These are phyloP conservation scores for Yamadazyma epiphylla DNA, from an alignment of 1,139 yeast genomes.

Conservation along the genomic window DNA sequence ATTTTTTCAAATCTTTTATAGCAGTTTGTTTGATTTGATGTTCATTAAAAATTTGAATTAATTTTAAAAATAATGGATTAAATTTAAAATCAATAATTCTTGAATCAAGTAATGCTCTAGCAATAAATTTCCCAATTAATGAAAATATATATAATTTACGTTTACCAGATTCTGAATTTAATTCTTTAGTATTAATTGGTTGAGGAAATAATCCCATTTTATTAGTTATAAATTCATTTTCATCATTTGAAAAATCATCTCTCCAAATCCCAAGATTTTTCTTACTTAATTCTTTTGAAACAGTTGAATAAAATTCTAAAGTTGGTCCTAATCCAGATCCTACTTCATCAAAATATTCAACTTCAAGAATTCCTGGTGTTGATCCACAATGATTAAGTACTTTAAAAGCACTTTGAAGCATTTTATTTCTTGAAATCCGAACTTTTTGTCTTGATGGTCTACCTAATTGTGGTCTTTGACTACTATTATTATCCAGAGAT, in stretches of 20 bases:
- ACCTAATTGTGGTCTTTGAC: constrained; percentile 52
- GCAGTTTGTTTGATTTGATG: constrained; percentile 7
- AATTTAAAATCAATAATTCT: constrained; percentile 81
- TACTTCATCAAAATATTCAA: constrained; percentile 88
- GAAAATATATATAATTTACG: constrained; percentile 54
- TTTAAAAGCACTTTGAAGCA: constrained; percentile 77
- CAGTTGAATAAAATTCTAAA: constrained; percentile 81
- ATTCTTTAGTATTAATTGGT: constrained; percentile 44
- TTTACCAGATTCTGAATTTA: constrained; percentile 33
- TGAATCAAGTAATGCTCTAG: constrained; percentile 82
- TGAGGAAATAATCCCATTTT: constrained; percentile 68
- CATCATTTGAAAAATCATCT: constrained; percentile 24
- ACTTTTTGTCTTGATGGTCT: constrained; percentile 79
- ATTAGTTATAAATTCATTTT: constrained; percentile 34
- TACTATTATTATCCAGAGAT: constrained; percentile 7
- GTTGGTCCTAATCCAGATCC: constrained; percentile 98
- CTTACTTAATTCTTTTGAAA: constrained; percentile 66
- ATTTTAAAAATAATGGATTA: constrained; percentile 64
- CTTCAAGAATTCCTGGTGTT: constrained; percentile 77
- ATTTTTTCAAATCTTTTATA: constrained; percentile 20
- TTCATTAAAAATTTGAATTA: constrained; percentile 29
- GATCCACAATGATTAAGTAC: constrained; percentile 76
- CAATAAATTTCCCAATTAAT: constrained; percentile 77
- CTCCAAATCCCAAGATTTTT: constrained; percentile 71
- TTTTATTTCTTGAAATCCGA: constrained; percentile 65